Percentiles rank a stretch among this genome's conserved stretches.
Evolutionary conservation across 164 flowering plant genomes (phyloP).

Genomic region (Macadamia tetraphylla): DNA sequence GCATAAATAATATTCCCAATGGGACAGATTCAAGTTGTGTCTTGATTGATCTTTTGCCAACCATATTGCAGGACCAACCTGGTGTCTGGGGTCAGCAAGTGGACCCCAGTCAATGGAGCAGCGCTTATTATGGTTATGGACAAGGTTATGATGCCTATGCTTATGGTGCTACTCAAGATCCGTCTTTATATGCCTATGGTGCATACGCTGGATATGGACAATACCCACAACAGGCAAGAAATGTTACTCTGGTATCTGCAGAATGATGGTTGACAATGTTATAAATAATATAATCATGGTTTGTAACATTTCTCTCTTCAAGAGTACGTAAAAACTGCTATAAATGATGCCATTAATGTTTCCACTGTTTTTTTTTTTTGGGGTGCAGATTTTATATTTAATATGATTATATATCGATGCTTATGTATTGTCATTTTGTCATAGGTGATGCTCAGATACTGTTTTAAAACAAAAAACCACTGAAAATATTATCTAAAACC

Average conservation of each 20-base stretch:
- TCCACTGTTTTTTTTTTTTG: too few relatives aligned
- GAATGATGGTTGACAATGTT: too few relatives aligned
- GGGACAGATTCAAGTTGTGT: neutral
- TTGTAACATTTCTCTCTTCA: too few relatives aligned
- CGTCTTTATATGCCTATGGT: constrained; percentile 75
- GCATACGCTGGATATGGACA: constrained; percentile 80
- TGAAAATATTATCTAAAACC: too few relatives aligned
- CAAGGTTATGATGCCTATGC: constrained; percentile 93
- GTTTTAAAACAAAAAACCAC: too few relatives aligned
- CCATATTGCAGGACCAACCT: constrained; percentile 57
- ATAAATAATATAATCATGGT: too few relatives aligned
- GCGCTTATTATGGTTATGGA: constrained; percentile 89
- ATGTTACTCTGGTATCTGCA: neutral
- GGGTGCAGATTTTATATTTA: too few relatives aligned
- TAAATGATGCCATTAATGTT: too few relatives aligned
- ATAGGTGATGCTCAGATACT: too few relatives aligned
- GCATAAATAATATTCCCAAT: neutral
- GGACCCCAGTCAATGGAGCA: constrained; percentile 75
- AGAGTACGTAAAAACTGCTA: too few relatives aligned
- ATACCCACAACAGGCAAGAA: constrained; percentile 77
- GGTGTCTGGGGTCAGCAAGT: constrained; percentile 66
- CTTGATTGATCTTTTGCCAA: neutral
- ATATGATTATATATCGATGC: too few relatives aligned
- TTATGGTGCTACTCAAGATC: constrained; percentile 75
- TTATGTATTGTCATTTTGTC: too few relatives aligned